These are phyloP conservation scores for Rutstroemia sp. DNA, from an alignment of 2,329 filamentous ascomycete genomes.

Conservation along the genomic window DNA sequence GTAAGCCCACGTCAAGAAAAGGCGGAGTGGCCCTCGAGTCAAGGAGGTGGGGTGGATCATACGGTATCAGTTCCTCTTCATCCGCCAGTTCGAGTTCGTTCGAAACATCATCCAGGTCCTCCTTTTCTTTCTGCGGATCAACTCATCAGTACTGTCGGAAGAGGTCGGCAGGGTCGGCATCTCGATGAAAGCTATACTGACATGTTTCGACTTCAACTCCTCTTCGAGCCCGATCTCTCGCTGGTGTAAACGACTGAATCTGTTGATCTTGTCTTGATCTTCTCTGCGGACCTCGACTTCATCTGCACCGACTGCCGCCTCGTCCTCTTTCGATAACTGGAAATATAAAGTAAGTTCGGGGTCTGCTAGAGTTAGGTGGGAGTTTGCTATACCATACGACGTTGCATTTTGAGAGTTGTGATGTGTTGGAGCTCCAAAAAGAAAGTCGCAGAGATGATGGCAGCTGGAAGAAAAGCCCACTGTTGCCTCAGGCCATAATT, in stretches of 20 bases:
- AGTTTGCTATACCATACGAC: constrained; percentile 19
- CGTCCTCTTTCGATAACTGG: constrained; percentile 84
- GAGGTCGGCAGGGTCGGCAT: too few relatives aligned
- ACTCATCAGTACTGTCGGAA: not conserved
- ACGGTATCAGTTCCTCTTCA: constrained; percentile 91
- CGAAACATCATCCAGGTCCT: constrained; percentile 89
- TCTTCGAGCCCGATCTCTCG: constrained; percentile 73
- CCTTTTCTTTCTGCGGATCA: constrained; percentile 79
- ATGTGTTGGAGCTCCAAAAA: not conserved
- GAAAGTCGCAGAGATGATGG: too few relatives aligned
- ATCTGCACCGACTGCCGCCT: constrained; percentile 62
- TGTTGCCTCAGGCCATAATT: too few relatives aligned
- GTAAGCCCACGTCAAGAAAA: constrained; percentile 6
- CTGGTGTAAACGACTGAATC: constrained; percentile 90
- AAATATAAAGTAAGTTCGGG: not conserved
- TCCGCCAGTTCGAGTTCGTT: constrained; percentile 90
- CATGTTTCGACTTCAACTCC: constrained; percentile 71
- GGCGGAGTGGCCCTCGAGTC: too few relatives aligned
- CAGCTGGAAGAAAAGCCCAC: too few relatives aligned
- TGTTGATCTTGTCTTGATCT: constrained; percentile 98
- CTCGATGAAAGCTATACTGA: constrained; percentile 35
- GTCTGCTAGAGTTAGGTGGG: not conserved
- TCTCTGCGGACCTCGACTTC: constrained; percentile 93
- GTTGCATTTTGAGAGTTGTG: constrained; percentile 14
- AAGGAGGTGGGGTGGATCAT: constrained; percentile 19